These are phyloP conservation scores for Bolboschoenus planiculmis DNA, from an alignment of 176 grass and related monocot species.

Conservation along the genomic window DNA sequence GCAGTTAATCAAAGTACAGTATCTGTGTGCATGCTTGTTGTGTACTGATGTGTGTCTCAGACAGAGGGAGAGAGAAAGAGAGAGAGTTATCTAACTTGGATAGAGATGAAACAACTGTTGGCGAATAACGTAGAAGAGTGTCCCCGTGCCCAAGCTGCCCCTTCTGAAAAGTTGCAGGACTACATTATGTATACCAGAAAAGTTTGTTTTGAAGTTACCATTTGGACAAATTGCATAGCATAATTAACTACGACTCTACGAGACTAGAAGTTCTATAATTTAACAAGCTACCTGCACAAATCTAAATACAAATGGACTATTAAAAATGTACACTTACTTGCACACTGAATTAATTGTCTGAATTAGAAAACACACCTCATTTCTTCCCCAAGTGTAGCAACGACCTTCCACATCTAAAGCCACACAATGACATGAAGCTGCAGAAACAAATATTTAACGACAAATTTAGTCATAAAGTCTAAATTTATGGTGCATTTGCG, in stretches of 20 bases:
- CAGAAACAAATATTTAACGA: slow-evolving; percentile 5
- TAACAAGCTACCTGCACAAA: background rate
- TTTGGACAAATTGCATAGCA: background rate
- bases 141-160: slow-evolving; percentile 94
- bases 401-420: slow-evolving; percentile 80
- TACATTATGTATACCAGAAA: slow-evolving; percentile 10
- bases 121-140: slow-evolving; percentile 59
- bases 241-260: background rate
- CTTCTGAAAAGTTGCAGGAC: slow-evolving; percentile 51
- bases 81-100: slow-evolving; percentile 51
- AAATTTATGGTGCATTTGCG: background rate
- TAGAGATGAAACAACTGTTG: slow-evolving; percentile 75
- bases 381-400: slow-evolving; percentile 94
- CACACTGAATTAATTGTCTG: slow-evolving; percentile 9
- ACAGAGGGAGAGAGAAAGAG: background rate
- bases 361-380: slow-evolving; percentile 57
- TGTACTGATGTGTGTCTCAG: too few relatives aligned
- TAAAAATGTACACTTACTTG: background rate
- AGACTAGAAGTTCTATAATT: background rate
- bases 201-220: background rate
- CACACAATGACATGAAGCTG: slow-evolving; percentile 90
- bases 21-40: too few relatives aligned
- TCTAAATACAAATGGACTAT: background rate
- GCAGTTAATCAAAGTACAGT: too few relatives aligned
- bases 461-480: background rate